Evolutionary conservation across 2,329 filamentous ascomycete genomes (phyloP).

Genomic region (Neopestalotiopsis sp.): DNA sequence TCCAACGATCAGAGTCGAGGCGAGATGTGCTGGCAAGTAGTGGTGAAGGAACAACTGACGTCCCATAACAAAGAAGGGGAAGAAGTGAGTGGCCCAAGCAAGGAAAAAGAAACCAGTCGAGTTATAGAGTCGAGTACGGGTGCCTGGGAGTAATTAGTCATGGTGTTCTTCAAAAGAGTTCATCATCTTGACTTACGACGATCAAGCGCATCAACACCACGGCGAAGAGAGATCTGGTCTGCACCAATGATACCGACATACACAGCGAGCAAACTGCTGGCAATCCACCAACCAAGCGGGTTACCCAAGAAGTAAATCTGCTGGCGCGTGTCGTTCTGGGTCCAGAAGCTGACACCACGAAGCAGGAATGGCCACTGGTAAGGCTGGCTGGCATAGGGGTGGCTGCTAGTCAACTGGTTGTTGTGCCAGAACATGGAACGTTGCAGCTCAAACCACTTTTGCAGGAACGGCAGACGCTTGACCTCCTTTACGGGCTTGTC

Average conservation of each 20-base stretch:
- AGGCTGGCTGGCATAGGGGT: constrained; percentile 93
- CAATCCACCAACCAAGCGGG: constrained; percentile 96
- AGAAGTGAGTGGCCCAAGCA: constrained; percentile 95
- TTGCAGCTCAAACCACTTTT: constrained; percentile 96
- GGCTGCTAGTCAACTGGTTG: constrained; percentile 94
- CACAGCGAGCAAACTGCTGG: constrained; percentile 89
- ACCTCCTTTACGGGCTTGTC: constrained; percentile 78
- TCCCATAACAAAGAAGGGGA: constrained; percentile 98
- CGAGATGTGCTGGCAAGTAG: constrained; percentile 93
- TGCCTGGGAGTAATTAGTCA: constrained; percentile 61
- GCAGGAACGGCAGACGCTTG: constrained; percentile 85
- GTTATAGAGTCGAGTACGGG: constrained; percentile 94
- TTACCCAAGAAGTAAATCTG: constrained; percentile 99
- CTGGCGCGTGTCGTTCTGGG: constrained; percentile 89
- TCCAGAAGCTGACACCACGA: constrained; percentile 99
- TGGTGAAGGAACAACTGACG: constrained; percentile 98
- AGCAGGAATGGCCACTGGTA: constrained; percentile 98
- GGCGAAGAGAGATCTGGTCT: constrained; percentile 90
- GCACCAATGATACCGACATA: constrained; percentile 91
- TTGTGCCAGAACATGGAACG: constrained; percentile 99
- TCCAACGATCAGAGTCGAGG: constrained; percentile 87
- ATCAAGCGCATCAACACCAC: constrained; percentile 92
- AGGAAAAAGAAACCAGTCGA: constrained; percentile 99
- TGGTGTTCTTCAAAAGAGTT: neutral
- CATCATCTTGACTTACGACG: constrained; percentile 70